Percentiles rank a stretch among this genome's conserved stretches.
Evolutionary conservation across 2,329 filamentous ascomycete genomes (phyloP).

Genomic region (Neofusicoccum cordaticola): DNA sequence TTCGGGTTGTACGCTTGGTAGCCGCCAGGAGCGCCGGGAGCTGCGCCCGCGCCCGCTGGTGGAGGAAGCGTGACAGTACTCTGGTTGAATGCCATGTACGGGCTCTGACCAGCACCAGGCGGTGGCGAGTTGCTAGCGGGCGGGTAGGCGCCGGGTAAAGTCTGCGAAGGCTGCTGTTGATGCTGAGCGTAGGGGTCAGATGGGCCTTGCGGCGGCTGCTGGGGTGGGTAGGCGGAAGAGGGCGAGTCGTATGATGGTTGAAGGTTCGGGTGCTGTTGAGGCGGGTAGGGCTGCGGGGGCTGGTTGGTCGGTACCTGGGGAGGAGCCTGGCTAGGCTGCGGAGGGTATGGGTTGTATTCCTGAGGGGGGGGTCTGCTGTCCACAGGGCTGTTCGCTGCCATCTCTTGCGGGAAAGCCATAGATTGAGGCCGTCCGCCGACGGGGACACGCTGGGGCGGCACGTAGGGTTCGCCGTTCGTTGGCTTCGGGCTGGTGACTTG

Average conservation of each 20-base stretch:
- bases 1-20: constrained; percentile 33
- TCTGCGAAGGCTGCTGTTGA: constrained; percentile 21
- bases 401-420: constrained; percentile 44
- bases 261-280: constrained; percentile 6
- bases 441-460: constrained; percentile 34
- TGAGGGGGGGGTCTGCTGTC: constrained; percentile 41
- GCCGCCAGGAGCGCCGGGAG: constrained; percentile 13
- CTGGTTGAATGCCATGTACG: constrained; percentile 26
- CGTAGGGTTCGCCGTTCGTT: constrained; percentile 32
- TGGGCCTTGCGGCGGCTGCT: constrained; percentile 21
- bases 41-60: constrained; percentile 16
- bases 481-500: constrained; percentile 23
- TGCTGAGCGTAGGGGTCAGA: constrained; percentile 21
- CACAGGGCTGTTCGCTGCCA: constrained; percentile 45
- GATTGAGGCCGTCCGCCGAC: constrained; percentile 36
- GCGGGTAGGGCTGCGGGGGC: constrained; percentile 28
- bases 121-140: not conserved
- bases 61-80: constrained; percentile 27
- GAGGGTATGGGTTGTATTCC: constrained; percentile 21
- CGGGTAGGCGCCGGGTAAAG: not conserved
- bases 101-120: constrained; percentile 11
- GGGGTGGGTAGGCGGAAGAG: constrained; percentile 28
- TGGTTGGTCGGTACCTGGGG: constrained; percentile 15
- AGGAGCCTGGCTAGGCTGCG: constrained; percentile 22
- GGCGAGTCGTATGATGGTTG: constrained; percentile 19